These are phyloP conservation scores for Wickerhamiella spandovensis DNA, from an alignment of 805 yeast species.

Conservation along the genomic window DNA sequence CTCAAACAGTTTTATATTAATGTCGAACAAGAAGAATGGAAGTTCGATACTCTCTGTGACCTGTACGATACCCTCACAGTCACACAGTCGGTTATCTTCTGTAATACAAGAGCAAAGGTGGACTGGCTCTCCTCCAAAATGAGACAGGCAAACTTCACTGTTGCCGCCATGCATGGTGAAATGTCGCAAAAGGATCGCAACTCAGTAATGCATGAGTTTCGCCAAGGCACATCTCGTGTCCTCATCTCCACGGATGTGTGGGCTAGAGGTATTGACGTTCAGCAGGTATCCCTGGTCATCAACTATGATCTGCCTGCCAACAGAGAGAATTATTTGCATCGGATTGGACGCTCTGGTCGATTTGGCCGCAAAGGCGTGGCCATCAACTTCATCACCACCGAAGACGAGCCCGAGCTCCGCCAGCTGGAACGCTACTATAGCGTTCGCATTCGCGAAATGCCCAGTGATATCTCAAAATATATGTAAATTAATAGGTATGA, in stretches of 20 bases:
- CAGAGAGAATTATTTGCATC: conserved; percentile 90
- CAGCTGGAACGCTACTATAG: conserved; percentile 81
- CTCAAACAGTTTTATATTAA: conserved; percentile 83
- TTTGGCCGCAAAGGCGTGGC: conserved; percentile 97
- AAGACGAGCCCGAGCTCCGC: conserved; percentile 60
- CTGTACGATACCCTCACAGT: conserved; percentile 88
- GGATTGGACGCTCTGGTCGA: conserved; percentile 97
- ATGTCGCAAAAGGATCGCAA: conserved; percentile 93
- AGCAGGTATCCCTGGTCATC: conserved; percentile 90
- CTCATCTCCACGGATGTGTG: conserved; percentile 92
- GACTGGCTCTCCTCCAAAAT: conserved; percentile 77
- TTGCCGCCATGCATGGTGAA: conserved; percentile 93
- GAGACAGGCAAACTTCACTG: conserved; percentile 73
- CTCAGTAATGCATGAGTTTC: conserved; percentile 86
- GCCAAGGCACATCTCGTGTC: conserved; percentile 85
- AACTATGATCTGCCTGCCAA: conserved; percentile 90
- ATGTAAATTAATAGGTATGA: too few relatives aligned
- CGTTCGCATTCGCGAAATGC: conserved; percentile 86
- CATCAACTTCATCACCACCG: conserved; percentile 76
- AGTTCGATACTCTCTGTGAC: conserved; percentile 89
- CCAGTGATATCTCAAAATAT: conserved; percentile 42
- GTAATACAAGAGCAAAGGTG: conserved; percentile 92
- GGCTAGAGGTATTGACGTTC: conserved; percentile 98
- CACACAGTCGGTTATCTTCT: conserved; percentile 95
- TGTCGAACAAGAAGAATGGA: conserved; percentile 87